A percentile compares a stretch with the other conserved stretches of the same genome.
Conservation (phyloP, 2,329 filamentous ascomycete genomes). For the Ascochyta rabiei region DNA sequence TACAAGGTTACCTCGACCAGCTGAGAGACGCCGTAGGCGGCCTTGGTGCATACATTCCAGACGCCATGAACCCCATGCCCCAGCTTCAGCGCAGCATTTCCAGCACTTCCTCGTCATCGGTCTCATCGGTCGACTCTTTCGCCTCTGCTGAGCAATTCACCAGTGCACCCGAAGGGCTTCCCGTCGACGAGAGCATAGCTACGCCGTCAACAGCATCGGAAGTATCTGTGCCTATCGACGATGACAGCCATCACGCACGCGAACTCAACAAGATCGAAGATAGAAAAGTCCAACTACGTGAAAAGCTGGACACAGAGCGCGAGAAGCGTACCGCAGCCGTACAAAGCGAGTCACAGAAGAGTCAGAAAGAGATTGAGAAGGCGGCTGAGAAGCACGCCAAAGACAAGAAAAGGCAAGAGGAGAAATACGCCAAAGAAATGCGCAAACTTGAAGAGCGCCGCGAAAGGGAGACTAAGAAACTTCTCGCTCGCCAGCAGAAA, state of each 20-base stretch:
- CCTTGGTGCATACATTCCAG: constrained; percentile 24
- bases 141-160: constrained; percentile 52
- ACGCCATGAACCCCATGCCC: constrained; percentile 29
- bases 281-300: constrained; percentile 63
- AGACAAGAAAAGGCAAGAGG: constrained; percentile 55
- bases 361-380: constrained; percentile 61
- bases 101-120: constrained; percentile 31
- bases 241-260: constrained; percentile 41
- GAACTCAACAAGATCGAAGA: constrained; percentile 69
- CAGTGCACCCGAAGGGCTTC: constrained; percentile 41
- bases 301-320: constrained; percentile 64
- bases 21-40: constrained; percentile 17
- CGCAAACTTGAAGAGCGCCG: constrained; percentile 72
- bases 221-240: constrained; percentile 26
- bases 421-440: constrained; percentile 52
- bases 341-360: constrained; percentile 42
- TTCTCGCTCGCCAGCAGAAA: constrained; percentile 67
- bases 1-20: constrained; percentile 22
- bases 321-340: constrained; percentile 55
- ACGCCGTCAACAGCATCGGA: constrained; percentile 38
- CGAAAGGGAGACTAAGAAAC: constrained; percentile 66
- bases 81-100: constrained; percentile 32
- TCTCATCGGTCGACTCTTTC: constrained; percentile 46
- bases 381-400: constrained; percentile 67
- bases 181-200: constrained; percentile 30